Evolutionary conservation across 2,329 filamentous ascomycete genomes (phyloP), one percentile per base, ranked within the genome.

Genomic region (Cercospora sp.): DNA sequence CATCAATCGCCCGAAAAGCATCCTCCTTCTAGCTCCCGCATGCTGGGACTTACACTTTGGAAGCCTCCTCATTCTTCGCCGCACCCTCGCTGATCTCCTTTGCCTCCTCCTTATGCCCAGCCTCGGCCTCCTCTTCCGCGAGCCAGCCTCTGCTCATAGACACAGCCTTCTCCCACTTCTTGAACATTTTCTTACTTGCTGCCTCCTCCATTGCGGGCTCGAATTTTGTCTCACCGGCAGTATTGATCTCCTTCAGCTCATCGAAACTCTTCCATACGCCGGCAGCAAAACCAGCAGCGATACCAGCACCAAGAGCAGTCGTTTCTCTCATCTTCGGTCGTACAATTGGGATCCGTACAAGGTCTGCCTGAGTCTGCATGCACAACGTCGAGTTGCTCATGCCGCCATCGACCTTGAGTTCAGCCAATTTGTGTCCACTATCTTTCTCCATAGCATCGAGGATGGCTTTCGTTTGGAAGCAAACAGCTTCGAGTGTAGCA

Each of bases 391-490:
- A 94, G 80, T 92, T 94, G 75, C 90, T 93, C 85, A 97, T 92
- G 67, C 93, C 93, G 66, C 93, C 93, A 77, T 97, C 93, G 53
- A 97, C 93, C 37, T 91, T 90, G 53, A 97, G 85, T 72, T 90
- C 87, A 67, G 88, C 85, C 34, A 97, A 86, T 71, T 88, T 87
- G 77, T 94, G 89, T 40, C 89, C 89, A 63, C 90, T 93, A 81
- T 97, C 93, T 74, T 90, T 88, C 77, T 91, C 92, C 93, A 97
- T 97, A 70, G 93, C 92, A 77, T 95, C 90, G 26, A 97, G 86
- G 75, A 97, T 97, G 24, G 93, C 93, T 75, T 93, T 93, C 26
- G 92, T 97, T 81, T 97, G 93, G 84, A 92, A 96, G 82, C 93
- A 97, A 43, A 92, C 94, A 4, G 93, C 93, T 81, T 97, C 93